Percentiles rank a stretch among this genome's conserved stretches.
Evolutionary conservation across 169 alveolate species (phyloP).

Genomic region (Cystoisospora suis): DNA sequence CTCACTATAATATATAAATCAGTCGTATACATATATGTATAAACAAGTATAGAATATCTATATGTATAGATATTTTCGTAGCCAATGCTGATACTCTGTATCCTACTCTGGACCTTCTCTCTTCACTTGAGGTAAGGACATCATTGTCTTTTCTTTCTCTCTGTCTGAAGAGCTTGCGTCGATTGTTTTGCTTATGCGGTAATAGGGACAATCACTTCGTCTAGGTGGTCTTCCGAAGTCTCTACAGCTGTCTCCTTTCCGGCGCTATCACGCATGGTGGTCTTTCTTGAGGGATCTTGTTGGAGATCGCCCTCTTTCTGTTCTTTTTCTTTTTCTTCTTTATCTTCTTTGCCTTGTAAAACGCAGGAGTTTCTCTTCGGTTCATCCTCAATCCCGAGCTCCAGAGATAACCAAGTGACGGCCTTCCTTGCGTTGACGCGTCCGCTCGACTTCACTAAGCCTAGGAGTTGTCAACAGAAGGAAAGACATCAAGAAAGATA

Average conservation of each 20-base stretch:
- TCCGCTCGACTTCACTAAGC: slow-evolving; percentile 42
- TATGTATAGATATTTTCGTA: not conserved
- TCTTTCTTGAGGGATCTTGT: too few species aligned
- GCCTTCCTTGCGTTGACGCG: slow-evolving; percentile 28
- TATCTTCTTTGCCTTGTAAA: too few species aligned
- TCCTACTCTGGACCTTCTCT: not conserved
- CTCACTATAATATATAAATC: not conserved
- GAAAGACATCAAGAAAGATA: not conserved
- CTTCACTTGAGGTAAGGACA: not conserved
- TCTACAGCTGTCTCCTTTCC: not conserved
- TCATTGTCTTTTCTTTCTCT: not conserved
- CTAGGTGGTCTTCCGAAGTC: not conserved
- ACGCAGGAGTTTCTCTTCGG: too few species aligned
- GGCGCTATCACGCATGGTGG: not conserved
- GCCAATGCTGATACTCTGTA: not conserved
- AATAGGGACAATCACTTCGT: not conserved
- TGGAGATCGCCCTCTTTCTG: too few species aligned
- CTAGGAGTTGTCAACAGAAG: not conserved
- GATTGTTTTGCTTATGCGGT: not conserved
- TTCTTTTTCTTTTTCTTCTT: not conserved
- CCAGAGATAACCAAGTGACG: not conserved
- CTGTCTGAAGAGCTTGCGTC: not conserved
- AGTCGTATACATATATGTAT: too few species aligned
- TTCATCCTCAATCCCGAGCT: not conserved
- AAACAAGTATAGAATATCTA: not conserved